These are phyloP conservation scores for Rhizopogon roseolus DNA, from an alignment of 768 basidiomycete species.

Conservation along the genomic window DNA sequence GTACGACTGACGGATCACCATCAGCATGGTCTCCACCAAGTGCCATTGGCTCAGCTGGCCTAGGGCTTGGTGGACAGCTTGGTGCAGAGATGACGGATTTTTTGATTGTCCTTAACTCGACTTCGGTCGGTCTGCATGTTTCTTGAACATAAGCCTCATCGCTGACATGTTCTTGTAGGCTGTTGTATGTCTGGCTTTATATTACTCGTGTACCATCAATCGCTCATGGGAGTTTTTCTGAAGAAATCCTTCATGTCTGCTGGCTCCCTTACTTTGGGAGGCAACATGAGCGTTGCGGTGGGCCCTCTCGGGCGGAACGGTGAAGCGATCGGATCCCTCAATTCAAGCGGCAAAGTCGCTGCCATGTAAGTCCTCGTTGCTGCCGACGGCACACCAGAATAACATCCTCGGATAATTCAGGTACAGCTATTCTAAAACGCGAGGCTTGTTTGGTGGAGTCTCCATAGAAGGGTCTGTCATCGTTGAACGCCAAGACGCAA, in stretches of 20 bases:
- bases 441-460: conserved; percentile 90
- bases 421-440: conserved; percentile 90
- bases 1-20: background rate
- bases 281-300: conserved; percentile 84
- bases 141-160: conserved; percentile 1
- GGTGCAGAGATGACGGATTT: conserved; percentile 92
- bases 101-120: conserved; percentile 81
- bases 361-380: conserved; percentile 61
- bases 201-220: background rate
- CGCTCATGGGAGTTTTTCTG: conserved; percentile 6
- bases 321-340: conserved; percentile 83
- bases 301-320: conserved; percentile 93
- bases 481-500: conserved; percentile 91
- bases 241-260: conserved; percentile 91
- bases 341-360: conserved; percentile 79
- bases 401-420: conserved; percentile 27
- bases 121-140: conserved; percentile 40
- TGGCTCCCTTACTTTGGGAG: conserved; percentile 85
- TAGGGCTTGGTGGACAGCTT: conserved; percentile 81
- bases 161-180: conserved; percentile 35
- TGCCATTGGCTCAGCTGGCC: conserved; percentile 89
- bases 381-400: conserved; percentile 2
- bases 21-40: conserved; percentile 91
- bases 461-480: conserved; percentile 89
- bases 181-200: conserved; percentile 43